Evolutionary conservation across 164 flowering plant genomes (phyloP), one percentile per base, ranked within the genome.

Genomic region (Sextonia rubra): DNA sequence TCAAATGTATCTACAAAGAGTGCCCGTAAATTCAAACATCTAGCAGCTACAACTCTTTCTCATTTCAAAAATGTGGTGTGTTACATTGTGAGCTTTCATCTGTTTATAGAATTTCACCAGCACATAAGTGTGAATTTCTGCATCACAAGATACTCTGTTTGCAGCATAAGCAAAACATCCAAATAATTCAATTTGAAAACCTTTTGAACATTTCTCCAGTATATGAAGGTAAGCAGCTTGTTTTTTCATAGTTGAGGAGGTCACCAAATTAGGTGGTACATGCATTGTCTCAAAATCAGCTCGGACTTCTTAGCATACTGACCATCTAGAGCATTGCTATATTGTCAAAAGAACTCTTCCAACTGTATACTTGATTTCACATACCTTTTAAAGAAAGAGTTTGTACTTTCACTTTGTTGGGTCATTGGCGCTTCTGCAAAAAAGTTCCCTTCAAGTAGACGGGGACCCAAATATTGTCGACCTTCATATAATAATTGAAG

Each of bases 201-300:
- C 81, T 84, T 60, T 73, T 66, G 37, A 66, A 66, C 84, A 85
- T 62, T 60, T 73, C 77, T 58, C 75, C 85, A 5, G 86, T 87
- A 68, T 84, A 85, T n/a, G n/a, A 25, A 85, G 68, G 52, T 77
- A 79, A 20, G 86, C 79, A 48, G 83, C 86, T 75, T 83, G 81
- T 71, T 79, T 79, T 73, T 83, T 85, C 84, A 83, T 79, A 1
- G 88, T 86, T 3, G 84, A 85, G 30, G 84, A 80, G 18, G 86
- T 85, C 80, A 78, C 77, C 68, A 87, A 27, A 72, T 72, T 75
- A 23, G 87, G 79, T 56, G 71, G 44, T 24, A 78, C 69, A 68
- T 79, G 72, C 73, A 80, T 78, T 2, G 83, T 74, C 62, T 87
- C 87, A 69, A 73, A 75, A 67, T 87, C 89, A 8, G 84, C 87